These are phyloP conservation scores for Corymbia maculata DNA, from an alignment of 345 rosid genomes.

Conservation along the genomic window DNA sequence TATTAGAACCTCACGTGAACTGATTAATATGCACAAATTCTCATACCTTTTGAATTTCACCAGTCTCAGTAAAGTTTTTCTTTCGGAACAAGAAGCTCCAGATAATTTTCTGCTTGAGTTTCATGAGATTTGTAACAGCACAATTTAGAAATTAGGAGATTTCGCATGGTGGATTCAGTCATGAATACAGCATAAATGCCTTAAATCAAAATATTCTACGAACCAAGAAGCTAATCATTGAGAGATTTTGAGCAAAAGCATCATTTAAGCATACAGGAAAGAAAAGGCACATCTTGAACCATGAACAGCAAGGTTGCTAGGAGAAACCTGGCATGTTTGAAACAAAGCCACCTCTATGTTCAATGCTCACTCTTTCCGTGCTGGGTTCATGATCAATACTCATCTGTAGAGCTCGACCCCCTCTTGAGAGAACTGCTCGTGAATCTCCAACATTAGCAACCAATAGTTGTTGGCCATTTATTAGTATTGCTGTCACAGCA, in stretches of 20 bases:
- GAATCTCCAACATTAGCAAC: conserved; percentile 76
- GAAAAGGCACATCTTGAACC: background rate
- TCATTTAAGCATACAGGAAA: background rate
- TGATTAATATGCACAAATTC: background rate
- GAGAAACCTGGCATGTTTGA: conserved; percentile 68
- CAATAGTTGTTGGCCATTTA: conserved; percentile 42
- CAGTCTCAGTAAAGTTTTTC: background rate
- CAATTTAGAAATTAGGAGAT: background rate
- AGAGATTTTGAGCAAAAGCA: background rate
- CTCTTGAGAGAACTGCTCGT: conserved; percentile 48
- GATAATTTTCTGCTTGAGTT: background rate
- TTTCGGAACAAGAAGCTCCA: background rate
- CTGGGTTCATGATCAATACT: conserved; percentile 57
- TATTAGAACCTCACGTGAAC: background rate
- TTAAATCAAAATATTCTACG: background rate
- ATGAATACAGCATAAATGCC: background rate
- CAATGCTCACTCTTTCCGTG: conserved; percentile 51
- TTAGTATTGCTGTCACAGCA: conserved; percentile 63
- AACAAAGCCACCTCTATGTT: conserved; percentile 59
- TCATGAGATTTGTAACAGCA: background rate
- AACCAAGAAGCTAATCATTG: background rate
- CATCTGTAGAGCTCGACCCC: conserved; percentile 56
- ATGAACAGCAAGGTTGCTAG: background rate
- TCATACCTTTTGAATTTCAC: background rate
- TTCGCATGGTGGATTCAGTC: background rate